phyloP scores from a whole-genome alignment of 2,329 filamentous ascomycete species.

The Aspergillus phoenicis region DNA sequence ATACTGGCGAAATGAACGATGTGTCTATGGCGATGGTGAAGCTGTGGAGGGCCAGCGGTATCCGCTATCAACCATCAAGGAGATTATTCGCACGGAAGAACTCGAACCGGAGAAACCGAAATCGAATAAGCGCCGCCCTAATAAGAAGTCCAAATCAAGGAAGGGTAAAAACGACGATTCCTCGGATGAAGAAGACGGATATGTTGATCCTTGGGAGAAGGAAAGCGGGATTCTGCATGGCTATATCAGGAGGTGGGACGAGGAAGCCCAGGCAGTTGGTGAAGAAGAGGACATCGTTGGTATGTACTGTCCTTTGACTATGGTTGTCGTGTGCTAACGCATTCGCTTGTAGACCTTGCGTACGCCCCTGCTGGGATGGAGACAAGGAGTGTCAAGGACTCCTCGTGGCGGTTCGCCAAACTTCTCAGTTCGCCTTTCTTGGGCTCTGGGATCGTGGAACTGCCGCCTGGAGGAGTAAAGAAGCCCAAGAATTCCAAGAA shows the following conservation, averaged over 20 bases:
- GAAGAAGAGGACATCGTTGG: slow-evolving; percentile 47
- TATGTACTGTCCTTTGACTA: slow-evolving; percentile 20
- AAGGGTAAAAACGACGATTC: slow-evolving; percentile 40
- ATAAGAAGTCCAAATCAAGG: slow-evolving; percentile 37
- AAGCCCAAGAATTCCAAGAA: slow-evolving; percentile 86
- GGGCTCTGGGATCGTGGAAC: slow-evolving; percentile 84
- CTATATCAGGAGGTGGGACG: slow-evolving; percentile 48
- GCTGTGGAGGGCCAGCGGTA: slow-evolving; percentile 59
- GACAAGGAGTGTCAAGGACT: slow-evolving; percentile 61
- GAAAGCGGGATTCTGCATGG: slow-evolving; percentile 48
- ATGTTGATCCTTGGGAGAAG: slow-evolving; percentile 49
- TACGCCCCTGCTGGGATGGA: slow-evolving; percentile 61
- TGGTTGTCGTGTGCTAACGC: background rate
- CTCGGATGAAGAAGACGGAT: slow-evolving; percentile 41
- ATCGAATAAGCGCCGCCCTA: slow-evolving; percentile 39
- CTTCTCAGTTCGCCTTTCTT: slow-evolving; percentile 83
- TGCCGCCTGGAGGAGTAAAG: slow-evolving; percentile 82
- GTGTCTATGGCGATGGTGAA: slow-evolving; percentile 68
- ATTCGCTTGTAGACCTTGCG: slow-evolving; percentile 55
- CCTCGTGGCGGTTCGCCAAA: slow-evolving; percentile 85
- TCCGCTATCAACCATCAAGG: slow-evolving; percentile 71
- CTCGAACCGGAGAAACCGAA: slow-evolving; percentile 49
- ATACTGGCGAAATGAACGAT: slow-evolving; percentile 83
- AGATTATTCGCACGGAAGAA: slow-evolving; percentile 74
- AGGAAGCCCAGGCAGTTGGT: slow-evolving; percentile 38